phyloP scores from a whole-genome alignment of 1,139 yeast genomes.

The Suhomyces ambrosiae region DNA sequence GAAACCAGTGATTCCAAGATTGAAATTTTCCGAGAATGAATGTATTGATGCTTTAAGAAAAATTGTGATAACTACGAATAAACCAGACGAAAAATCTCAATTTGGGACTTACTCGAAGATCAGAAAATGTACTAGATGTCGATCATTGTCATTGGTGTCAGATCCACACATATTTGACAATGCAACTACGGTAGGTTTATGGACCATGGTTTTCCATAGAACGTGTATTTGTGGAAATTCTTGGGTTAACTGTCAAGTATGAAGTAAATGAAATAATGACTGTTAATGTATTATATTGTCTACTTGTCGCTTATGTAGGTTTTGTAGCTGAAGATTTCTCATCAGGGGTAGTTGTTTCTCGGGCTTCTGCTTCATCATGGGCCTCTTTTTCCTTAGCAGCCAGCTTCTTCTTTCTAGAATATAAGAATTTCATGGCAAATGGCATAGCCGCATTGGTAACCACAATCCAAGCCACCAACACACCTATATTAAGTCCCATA shows the following conservation, averaged over 20 bases:
- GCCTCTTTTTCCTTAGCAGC: constrained; percentile 17
- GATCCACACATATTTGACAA: constrained; percentile 48
- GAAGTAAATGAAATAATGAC: not conserved
- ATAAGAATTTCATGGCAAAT: constrained; percentile 33
- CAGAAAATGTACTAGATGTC: constrained; percentile 69
- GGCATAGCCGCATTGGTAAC: constrained; percentile 43
- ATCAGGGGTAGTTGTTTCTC: not conserved
- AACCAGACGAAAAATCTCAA: constrained; percentile 9
- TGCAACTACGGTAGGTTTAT: constrained; percentile 47
- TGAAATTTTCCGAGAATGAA: constrained; percentile 26
- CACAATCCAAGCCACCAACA: constrained; percentile 51
- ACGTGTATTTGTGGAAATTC: constrained; percentile 81
- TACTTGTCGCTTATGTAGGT: no score
- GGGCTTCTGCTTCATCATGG: not conserved
- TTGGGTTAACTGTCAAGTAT: constrained; percentile 49
- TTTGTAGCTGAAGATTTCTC: no score
- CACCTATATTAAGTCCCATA: constrained; percentile 50
- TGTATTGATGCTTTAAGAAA: constrained; percentile 51
- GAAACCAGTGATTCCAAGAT: constrained; percentile 20
- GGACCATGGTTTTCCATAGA: constrained; percentile 76
- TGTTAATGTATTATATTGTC: not conserved
- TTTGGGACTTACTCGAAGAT: constrained; percentile 13
- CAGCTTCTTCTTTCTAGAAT: constrained; percentile 19
- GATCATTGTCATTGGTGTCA: constrained; percentile 56
- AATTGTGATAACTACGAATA: constrained; percentile 27